Evolutionary conservation across 2,329 filamentous ascomycete species (phyloP).

Genomic region (Xylaria sp.): DNA sequence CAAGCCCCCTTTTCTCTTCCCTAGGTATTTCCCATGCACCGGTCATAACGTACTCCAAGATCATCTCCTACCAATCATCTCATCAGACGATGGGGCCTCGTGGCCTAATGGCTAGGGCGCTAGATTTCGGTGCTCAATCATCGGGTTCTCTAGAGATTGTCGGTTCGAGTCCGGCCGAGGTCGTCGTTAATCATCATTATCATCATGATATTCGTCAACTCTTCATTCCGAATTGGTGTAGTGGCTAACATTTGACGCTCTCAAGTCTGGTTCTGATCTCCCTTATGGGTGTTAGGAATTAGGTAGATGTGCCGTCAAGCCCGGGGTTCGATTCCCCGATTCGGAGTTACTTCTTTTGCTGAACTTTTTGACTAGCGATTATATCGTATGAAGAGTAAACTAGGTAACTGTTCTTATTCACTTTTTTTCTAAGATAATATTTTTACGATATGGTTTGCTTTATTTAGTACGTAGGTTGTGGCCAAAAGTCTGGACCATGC

Average conservation of each 20-base stretch:
- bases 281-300: neutral
- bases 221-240: constrained; percentile 52
- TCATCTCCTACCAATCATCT: neutral
- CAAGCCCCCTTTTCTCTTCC: neutral
- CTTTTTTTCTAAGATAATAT: too few relatives aligned
- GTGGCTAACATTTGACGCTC: constrained; percentile 52
- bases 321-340: constrained; percentile 50
- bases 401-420: neutral
- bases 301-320: constrained; percentile 38
- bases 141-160: constrained; percentile 36
- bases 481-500: too few relatives aligned
- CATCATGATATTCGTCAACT: too few relatives aligned
- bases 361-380: neutral
- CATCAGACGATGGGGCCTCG: constrained; percentile 31
- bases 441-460: too few relatives aligned
- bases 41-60: neutral
- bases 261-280: too few relatives aligned
- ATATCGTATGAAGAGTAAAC: too few relatives aligned
- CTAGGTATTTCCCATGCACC: neutral
- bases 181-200: constrained; percentile 2
- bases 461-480: too few relatives aligned
- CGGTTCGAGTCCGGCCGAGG: constrained; percentile 39
- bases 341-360: constrained; percentile 38
- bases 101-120: constrained; percentile 39
- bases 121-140: constrained; percentile 34